A percentile compares a stretch with the other conserved stretches of the same genome.
These are phyloP conservation scores for Phlegmacium glaucopus DNA, from an alignment of 768 basidiomycete genomes.

Conservation along the genomic window DNA sequence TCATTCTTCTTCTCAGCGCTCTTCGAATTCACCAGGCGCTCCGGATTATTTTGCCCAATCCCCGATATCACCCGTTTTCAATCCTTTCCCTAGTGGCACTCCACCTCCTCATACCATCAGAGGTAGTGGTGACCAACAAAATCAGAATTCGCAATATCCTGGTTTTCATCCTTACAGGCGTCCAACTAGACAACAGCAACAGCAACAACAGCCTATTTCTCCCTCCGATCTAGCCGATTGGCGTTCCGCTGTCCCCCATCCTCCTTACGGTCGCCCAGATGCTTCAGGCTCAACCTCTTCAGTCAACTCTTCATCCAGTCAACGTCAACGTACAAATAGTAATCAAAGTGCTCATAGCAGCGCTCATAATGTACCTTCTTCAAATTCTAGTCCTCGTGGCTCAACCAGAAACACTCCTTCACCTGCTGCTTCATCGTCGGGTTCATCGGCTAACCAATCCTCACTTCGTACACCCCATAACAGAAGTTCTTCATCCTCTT, in stretches of 20 bases:
- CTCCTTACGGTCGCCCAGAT: conserved; percentile 77
- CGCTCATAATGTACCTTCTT: conserved; percentile 13
- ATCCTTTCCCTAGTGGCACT: conserved; percentile 67
- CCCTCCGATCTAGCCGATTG: conserved; percentile 19
- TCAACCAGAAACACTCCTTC: conserved; percentile 27
- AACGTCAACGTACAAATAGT: conserved; percentile 69
- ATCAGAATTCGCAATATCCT: conserved; percentile 41
- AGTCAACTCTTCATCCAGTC: conserved; percentile 60
- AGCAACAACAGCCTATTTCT: conserved; percentile 33
- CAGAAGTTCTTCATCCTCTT: conserved; percentile 46
- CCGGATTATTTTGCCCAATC: conserved; percentile 58
- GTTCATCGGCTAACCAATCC: conserved; percentile 11
- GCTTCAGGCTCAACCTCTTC: conserved; percentile 80
- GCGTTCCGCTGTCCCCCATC: conserved; percentile 51
- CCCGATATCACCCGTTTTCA: conserved; percentile 48
- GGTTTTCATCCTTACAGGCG: conserved; percentile 85
- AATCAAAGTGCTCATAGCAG: conserved; percentile 57
- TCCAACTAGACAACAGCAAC: conserved; percentile 49
- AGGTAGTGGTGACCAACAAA: conserved; percentile 31
- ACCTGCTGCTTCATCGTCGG: conserved; percentile 9
- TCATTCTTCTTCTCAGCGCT: conserved; percentile 36
- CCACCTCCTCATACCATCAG: conserved; percentile 59
- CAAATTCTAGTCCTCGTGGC: conserved; percentile 27
- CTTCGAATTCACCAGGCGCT: conserved; percentile 28
- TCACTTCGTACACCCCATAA: conserved; percentile 41